Evolutionary conservation across 2,329 filamentous ascomycete genomes (phyloP).

Genomic region (Penicillium thymicola): DNA sequence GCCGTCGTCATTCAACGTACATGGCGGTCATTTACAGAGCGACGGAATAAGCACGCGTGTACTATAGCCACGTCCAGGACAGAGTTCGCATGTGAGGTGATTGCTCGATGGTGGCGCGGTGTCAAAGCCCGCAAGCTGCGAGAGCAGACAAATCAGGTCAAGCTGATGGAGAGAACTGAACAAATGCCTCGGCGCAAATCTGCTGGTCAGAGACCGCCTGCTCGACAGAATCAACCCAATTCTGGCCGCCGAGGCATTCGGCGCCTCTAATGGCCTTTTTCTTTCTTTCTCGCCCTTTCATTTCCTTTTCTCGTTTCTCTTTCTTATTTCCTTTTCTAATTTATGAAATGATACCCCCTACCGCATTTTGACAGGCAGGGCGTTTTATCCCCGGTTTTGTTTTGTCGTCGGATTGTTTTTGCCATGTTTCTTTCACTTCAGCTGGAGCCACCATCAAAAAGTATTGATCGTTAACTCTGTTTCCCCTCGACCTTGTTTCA

Average conservation of each 20-base stretch:
- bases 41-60: constrained; percentile 20
- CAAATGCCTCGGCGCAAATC: not conserved
- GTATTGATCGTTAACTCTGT: not conserved
- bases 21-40: constrained; percentile 42
- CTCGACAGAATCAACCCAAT: not conserved
- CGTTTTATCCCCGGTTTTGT: not conserved
- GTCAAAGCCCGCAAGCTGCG: constrained; percentile 19
- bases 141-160: not conserved
- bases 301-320: not conserved
- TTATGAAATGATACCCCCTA: not conserved
- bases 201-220: not conserved
- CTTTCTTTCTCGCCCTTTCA: not conserved
- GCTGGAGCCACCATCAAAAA: not conserved
- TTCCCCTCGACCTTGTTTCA: not conserved
- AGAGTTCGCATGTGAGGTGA: constrained; percentile 38
- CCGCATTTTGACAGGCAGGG: not conserved
- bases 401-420: not conserved
- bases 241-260: not conserved
- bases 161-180: not conserved
- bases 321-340: not conserved
- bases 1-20: constrained; percentile 52
- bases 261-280: not conserved
- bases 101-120: constrained; percentile 35
- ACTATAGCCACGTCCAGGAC: constrained; percentile 38
- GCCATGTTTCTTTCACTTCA: not conserved